phyloP scores from a whole-genome alignment of 2,329 filamentous ascomycete species.

The Magnaporthiopsis rhizophila region DNA sequence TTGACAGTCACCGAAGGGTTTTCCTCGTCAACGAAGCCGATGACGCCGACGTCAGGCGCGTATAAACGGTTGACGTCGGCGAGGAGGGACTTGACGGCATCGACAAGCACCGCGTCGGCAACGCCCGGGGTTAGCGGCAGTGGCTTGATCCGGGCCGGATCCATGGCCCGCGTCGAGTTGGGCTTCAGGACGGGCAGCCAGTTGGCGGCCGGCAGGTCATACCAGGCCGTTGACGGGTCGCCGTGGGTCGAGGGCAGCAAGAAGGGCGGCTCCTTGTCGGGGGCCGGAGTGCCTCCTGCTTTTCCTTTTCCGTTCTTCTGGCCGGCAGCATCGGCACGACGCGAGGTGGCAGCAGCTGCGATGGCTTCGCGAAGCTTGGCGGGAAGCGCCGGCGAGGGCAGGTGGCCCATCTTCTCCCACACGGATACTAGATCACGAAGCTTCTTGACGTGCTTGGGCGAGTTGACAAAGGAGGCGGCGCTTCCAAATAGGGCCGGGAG shows the following conservation, averaged over 20 bases:
- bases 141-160: conserved; percentile 61
- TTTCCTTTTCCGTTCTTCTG: conserved; percentile 8
- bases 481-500: conserved; percentile 55
- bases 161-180: conserved; percentile 68
- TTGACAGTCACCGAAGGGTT: conserved; percentile 62
- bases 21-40: conserved; percentile 28
- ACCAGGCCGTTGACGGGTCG: conserved; percentile 64
- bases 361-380: conserved; percentile 52
- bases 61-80: conserved; percentile 64
- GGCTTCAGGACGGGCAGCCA: conserved; percentile 72
- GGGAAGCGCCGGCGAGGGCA: conserved; percentile 40
- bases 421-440: conserved; percentile 56
- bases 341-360: conserved; percentile 17
- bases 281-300: conserved; percentile 10
- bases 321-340: neutral
- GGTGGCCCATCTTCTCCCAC: conserved; percentile 63
- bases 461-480: conserved; percentile 49
- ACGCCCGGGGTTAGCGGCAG: conserved; percentile 62
- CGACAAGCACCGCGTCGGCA: conserved; percentile 56
- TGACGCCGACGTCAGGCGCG: conserved; percentile 35
- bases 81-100: conserved; percentile 63
- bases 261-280: conserved; percentile 44
- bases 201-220: conserved; percentile 75
- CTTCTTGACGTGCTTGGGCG: conserved; percentile 59
- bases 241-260: conserved; percentile 71